phyloP scores from a whole-genome alignment of 371 early-diverging fungal genomes.

The Mucor saturninus region DNA sequence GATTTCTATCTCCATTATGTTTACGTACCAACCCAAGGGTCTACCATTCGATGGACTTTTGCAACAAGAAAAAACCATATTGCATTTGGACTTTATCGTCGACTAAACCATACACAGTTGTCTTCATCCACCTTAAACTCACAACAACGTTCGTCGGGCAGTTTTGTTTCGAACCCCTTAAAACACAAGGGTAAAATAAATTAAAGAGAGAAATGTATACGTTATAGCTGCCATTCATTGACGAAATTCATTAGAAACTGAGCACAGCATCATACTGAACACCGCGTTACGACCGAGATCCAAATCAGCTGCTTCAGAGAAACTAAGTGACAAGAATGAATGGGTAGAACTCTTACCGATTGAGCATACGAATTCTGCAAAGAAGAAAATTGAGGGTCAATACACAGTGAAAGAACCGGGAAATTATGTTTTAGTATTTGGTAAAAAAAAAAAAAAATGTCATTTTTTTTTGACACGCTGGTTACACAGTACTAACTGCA shows the following conservation, averaged over 20 bases:
- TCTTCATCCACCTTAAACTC: no score
- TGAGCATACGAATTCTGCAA: conserved; percentile 13
- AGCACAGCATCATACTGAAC: conserved; percentile 3
- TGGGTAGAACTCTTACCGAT: conserved; percentile 15
- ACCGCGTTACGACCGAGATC: conserved; percentile 19
- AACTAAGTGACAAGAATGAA: conserved; percentile 10
- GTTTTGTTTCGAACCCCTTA: no score
- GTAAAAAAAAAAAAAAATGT: conserved; percentile 8
- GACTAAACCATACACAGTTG: neutral
- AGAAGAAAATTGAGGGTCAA: conserved; percentile 12
- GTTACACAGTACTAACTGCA: neutral
- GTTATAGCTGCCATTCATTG: no score
- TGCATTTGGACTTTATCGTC: conserved; percentile 79
- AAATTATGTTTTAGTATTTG: conserved; percentile 46
- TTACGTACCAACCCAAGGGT: conserved; percentile 64
- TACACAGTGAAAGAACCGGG: conserved; percentile 41
- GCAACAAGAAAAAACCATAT: conserved; percentile 86
- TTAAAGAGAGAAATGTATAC: no score
- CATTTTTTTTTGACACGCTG: neutral
- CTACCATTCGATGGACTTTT: conserved; percentile 86
- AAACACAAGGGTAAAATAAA: no score
- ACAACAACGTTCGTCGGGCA: no score
- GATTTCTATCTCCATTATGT: conserved; percentile 81
- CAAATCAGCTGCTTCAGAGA: conserved; percentile 19
- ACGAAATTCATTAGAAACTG: no score